Base-by-base conservation (phyloP, 2,329 filamentous ascomycete species). In the Capronia coronata region DNA sequence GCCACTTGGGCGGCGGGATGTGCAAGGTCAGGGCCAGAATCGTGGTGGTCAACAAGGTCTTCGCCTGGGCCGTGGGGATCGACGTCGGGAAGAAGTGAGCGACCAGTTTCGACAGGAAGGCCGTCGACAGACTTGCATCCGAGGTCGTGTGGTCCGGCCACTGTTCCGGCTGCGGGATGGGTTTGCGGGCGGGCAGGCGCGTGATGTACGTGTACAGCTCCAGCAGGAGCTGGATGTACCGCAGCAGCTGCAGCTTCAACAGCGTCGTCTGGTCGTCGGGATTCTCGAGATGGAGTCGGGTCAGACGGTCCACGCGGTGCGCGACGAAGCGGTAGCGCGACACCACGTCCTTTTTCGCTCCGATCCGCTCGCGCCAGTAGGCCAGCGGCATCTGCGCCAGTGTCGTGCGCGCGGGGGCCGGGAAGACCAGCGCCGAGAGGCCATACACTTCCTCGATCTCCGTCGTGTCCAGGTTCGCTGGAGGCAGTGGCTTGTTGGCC, bases 391-490 rank as follows among this genome's bases (percentile, higher is more conserved):
- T 64, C 38, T 67, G 63, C 27, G 64, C 64, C 23, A 75, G 65
- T 8, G 69, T 71, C 8, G 66, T 63, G 16, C 62, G 50, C 37
- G 70, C 68, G 38, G 66, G 67, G 41, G 64, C 65, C 2, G 70
- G 69, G 16, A 51, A 46, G 7, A 75, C 65, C 38, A 75, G 64
- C 6, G 57, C 56, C 10, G 68, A 66, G 48, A 74, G 54, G 3
- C 68, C 57, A 58, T 75, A 75, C n/a, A 74, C 71, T 23, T 73
- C 67, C 2, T 64, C 62, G 8, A 72, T 71, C 44, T 71, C 68
- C 21, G 64, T 63, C 11, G 71, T 70, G 18, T 62, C 59, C 23
- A 73, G 59, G 59, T 75, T 67, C 8, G 71, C 63, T 2, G 60
- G 62, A 1, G 72, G 72, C 21, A 72, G 55, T 10, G 72, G 72